Conservation (phyloP, 2,329 filamentous ascomycete genomes). For the Rhytidhysteron rufulum region DNA sequence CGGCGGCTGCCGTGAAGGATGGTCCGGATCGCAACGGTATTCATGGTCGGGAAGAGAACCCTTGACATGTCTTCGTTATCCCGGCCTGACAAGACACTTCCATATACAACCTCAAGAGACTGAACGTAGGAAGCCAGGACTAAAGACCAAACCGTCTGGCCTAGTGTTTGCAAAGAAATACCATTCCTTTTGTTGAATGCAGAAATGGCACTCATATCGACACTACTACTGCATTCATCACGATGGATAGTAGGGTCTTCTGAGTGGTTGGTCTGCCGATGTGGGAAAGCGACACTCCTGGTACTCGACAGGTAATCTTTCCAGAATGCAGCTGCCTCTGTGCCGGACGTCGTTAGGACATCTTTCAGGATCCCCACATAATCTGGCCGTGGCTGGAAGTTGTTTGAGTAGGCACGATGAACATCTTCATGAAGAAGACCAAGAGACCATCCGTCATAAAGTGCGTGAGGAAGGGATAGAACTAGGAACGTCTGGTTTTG, state of each 20-base stretch:
- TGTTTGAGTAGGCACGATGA: conserved; percentile 56
- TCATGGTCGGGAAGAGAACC: conserved; percentile 86
- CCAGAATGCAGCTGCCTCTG: conserved; percentile 65
- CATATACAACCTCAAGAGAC: conserved; percentile 74
- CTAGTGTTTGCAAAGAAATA: conserved; percentile 72
- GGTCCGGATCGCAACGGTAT: conserved; percentile 72
- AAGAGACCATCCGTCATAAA: conserved; percentile 89
- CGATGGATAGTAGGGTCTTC: conserved; percentile 34
- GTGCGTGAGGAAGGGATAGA: conserved; percentile 76
- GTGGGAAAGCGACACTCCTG: conserved; percentile 39
- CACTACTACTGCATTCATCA: conserved; percentile 43
- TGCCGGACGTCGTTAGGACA: conserved; percentile 47
- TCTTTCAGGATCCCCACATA: conserved; percentile 55
- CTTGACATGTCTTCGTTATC: conserved; percentile 65
- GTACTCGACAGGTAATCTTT: conserved; percentile 58
- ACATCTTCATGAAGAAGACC: conserved; percentile 70
- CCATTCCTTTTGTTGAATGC: conserved; percentile 62
- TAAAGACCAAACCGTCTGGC: conserved; percentile 72
- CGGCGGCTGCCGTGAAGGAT: conserved; percentile 65
- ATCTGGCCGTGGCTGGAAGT: conserved; percentile 40
- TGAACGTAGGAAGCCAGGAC: conserved; percentile 61
- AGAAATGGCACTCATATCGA: conserved; percentile 43
- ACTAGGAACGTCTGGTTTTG: conserved; percentile 41
- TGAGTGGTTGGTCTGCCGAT: conserved; percentile 2
- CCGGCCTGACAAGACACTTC: conserved; percentile 79